Conservation (phyloP, 2,329 filamentous ascomycete genomes). For the Scedosporium dehoogii region DNA sequence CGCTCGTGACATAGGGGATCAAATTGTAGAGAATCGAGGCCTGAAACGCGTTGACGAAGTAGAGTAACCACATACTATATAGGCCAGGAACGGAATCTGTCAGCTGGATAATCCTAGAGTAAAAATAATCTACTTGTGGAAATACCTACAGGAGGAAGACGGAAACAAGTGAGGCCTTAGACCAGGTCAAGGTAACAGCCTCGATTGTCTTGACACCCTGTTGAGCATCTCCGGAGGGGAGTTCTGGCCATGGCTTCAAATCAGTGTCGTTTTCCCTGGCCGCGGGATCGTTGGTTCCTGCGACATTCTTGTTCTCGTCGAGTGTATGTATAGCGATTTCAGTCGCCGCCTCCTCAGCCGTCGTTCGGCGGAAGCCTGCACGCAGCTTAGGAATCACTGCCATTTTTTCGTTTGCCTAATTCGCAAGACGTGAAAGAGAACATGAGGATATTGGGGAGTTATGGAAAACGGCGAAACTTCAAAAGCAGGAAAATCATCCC, state of each 20-base stretch:
- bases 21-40: conserved; percentile 30
- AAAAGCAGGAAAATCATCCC: no score
- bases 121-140: neutral
- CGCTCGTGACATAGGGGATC: conserved; percentile 36
- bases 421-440: neutral
- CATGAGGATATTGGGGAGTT: neutral
- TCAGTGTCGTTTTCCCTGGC: neutral
- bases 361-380: neutral
- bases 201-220: conserved; percentile 30
- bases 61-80: conserved; percentile 32
- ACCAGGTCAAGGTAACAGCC: conserved; percentile 30
- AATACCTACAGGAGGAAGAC: conserved; percentile 21
- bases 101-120: neutral
- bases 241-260: neutral
- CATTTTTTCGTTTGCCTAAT: neutral
- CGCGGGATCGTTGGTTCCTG: neutral
- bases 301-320: neutral
- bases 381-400: neutral
- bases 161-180: conserved; percentile 22
- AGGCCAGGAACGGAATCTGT: conserved; percentile 16
- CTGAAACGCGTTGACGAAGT: conserved; percentile 40
- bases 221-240: conserved; percentile 16
- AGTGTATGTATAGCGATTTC: neutral
- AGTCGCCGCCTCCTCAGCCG: neutral
- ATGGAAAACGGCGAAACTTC: neutral